Evolutionary conservation across 345 rosid species (phyloP), one percentile per base, ranked within the genome.

Genomic region (Trapa bicornis): DNA sequence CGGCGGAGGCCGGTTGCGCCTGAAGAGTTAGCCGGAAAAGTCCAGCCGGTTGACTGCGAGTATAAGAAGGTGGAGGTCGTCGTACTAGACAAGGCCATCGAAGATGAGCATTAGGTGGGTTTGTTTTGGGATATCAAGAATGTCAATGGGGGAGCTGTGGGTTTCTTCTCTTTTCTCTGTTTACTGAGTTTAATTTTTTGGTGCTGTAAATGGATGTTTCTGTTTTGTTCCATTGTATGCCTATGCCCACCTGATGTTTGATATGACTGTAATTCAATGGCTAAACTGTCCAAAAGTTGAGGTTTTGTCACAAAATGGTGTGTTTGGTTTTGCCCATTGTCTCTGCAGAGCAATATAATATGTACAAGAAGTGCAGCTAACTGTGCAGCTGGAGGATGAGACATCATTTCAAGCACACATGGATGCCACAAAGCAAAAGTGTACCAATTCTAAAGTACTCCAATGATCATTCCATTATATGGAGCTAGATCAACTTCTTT

Each of bases 61-160:
- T 85, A 81, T 73, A 79, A 87, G 80, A 84, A 88, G 70, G 81
- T 87, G 67, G 79, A 82, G 74, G 85, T 79, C 68, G 86, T 81
- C 43, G 43, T 41, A 22, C 29, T 78, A 70, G 83, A 73, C 66
- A 66, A 79, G 74, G 77, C 80, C 36, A 70, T 78, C 74, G 67
- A 80, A 80, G 84, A 82, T 76, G 84, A 82, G 22, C 50, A 22
- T 71, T 81, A 79, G 81, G 76, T 75, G 63, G 5, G 29, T 22
- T 22, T 22, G 29, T 22, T 32, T 29, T 43, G 43, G 42, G 48
- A 39, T 36, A 39, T 36, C 33, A 15, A 32, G 65, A 14, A 12
- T 17, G 22, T n/a, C 15, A 37, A 11, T 16, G 11, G 37, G 56
- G 62, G 8, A 45, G 29, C 29, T 22, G 32, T 71, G 76, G 80